Conservation (phyloP, 208 protist species). For the Leishmania major region DNA sequence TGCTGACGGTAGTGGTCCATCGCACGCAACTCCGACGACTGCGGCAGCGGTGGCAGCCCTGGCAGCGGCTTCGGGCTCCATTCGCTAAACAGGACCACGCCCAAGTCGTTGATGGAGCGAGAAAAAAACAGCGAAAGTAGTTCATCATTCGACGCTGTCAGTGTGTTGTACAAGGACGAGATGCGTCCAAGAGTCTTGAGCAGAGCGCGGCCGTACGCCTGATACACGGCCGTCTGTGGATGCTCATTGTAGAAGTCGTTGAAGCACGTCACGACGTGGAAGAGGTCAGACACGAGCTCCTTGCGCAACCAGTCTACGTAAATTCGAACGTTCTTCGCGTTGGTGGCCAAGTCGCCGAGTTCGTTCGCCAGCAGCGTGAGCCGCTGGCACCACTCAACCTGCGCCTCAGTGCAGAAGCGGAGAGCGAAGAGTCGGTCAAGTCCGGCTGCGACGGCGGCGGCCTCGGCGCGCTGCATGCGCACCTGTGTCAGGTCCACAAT, state of each 20-base stretch:
- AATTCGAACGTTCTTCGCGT: conserved; percentile 60
- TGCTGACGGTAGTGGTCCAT: conserved; percentile 72
- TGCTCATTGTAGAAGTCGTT: conserved; percentile 73
- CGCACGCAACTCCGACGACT: conserved; percentile 37
- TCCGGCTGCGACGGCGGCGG: conserved; percentile 63
- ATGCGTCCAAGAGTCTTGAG: conserved; percentile 83
- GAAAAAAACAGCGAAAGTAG: conserved; percentile 74
- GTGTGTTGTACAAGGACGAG: conserved; percentile 67
- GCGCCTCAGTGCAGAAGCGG: conserved; percentile 71
- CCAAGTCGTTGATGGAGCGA: conserved; percentile 74
- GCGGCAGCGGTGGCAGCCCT: conserved; percentile 45
- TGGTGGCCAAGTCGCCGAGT: conserved; percentile 53
- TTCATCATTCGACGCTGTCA: conserved; percentile 72
- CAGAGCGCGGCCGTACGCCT: conserved; percentile 63
- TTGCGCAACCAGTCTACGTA: conserved; percentile 81
- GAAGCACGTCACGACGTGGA: conserved; percentile 81
- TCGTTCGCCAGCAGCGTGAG: conserved; percentile 60
- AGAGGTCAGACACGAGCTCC: conserved; percentile 78
- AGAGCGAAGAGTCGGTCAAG: conserved; percentile 72
- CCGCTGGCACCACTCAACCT: conserved; percentile 86
- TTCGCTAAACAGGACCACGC: conserved; percentile 65
- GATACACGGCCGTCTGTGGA: conserved; percentile 60
- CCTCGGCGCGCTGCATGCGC: conserved; percentile 64
- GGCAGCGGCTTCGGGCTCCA: conserved; percentile 69
- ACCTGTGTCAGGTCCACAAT: conserved; percentile 31